phyloP scores from a whole-genome alignment of 192 early-diverging fungal genomes.

The Coemansia brasiliensis region DNA sequence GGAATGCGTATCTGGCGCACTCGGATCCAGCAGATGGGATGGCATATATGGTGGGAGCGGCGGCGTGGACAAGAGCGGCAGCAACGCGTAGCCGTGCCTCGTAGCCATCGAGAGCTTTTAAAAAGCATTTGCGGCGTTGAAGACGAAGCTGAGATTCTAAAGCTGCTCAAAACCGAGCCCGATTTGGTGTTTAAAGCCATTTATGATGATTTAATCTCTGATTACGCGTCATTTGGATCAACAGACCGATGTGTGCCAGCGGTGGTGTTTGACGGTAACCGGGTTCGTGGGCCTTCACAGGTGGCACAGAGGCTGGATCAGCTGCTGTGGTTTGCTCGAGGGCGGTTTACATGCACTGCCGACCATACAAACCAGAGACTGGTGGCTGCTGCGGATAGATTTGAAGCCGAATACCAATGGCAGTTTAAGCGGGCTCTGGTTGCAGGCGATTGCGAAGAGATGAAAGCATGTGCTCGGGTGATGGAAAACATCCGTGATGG shows the following conservation, averaged over 20 bases:
- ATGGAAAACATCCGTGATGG: slow-evolving; percentile 38
- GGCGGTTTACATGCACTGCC: slow-evolving; percentile 15
- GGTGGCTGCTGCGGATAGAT: slow-evolving; percentile 17
- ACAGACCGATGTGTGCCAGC: slow-evolving; percentile 6
- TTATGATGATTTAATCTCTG: slow-evolving; percentile 26
- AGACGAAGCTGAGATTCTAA: slow-evolving; percentile 24
- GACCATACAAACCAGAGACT: slow-evolving; percentile 23
- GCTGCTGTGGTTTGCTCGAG: slow-evolving; percentile 51
- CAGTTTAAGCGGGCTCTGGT: slow-evolving; percentile 26
- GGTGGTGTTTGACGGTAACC: neutral
- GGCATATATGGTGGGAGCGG: slow-evolving; percentile 36
- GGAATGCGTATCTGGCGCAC: slow-evolving; percentile 37
- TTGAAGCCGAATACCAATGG: slow-evolving; percentile 23
- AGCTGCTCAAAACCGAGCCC: slow-evolving; percentile 24
- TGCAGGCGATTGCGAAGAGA: slow-evolving; percentile 14
- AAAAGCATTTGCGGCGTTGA: slow-evolving; percentile 27
- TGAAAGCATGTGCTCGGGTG: slow-evolving; percentile 19
- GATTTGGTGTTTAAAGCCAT: slow-evolving; percentile 50
- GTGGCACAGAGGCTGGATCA: slow-evolving; percentile 48
- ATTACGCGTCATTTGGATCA: slow-evolving; percentile 20
- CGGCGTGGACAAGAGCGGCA: slow-evolving; percentile 25
- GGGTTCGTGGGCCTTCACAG: neutral
- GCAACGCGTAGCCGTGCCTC: slow-evolving; percentile 26
- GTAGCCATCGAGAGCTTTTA: slow-evolving; percentile 25
- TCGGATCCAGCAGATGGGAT: slow-evolving; percentile 40